Evolutionary conservation across 179 eudicot species (phyloP), one percentile per base, ranked within the genome.

Genomic region (Heliamphora pulchella): DNA sequence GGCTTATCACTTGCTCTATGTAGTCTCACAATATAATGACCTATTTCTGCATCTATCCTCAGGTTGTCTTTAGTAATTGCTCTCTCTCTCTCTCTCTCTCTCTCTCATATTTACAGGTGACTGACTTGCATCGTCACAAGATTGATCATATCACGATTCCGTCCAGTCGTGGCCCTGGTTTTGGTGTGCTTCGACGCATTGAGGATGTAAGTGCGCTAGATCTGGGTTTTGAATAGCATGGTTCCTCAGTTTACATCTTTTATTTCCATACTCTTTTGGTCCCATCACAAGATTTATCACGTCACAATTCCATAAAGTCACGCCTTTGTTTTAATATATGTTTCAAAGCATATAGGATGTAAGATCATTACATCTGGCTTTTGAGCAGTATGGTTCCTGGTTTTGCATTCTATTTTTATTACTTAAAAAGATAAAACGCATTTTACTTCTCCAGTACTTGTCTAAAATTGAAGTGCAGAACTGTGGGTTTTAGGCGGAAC

Each of bases 81-180:
- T 82, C 10, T 53, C 20, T 62, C 55, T 58, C 62, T 58, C 63
- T 72, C 41, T 51, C 22, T 66, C 63, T 78, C 61, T 79, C 41
- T 72, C 57, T 20, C 67, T 5, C 22, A 22, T 10, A 44, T 65
- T 81, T 66, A 44, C 91, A 93, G 98, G 94, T 94, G 76, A 89
- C 93, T 22, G 99, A 96, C 82, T 88, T 96, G 79, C 97, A 96
- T 77, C 92, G 98, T 47, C 99, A 96, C 88, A 88, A 90, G 55
- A 96, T 96, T 84, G 98, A 96, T 86, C 95, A 96, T 83, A 90
- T 96, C 69, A 91, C 91, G 77, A 92, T 96, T 84, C 94, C 94
- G 57, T 91, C 98, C 55, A 82, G 86, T 73, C 89, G 94, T 68
- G 97, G 98, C 71, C 86, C 88, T 57, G 81, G 81, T 48, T 90